Conservation (phyloP, 768 basidiomycete species). For the Tricholoma matsutake region DNA sequence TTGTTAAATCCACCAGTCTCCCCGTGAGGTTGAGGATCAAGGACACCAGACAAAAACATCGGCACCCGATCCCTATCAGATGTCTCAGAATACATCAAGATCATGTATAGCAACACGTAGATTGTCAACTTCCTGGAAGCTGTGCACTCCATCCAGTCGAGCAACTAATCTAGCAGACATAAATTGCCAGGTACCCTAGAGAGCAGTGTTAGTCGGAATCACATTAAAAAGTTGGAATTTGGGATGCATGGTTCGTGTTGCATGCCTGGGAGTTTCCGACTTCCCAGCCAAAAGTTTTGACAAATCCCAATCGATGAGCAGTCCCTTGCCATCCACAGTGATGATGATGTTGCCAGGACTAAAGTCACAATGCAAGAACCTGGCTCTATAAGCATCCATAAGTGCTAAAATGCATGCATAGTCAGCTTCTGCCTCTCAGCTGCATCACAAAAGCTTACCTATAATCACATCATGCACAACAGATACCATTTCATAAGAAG, state of each 20-base stretch:
- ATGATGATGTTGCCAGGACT: too few relatives aligned
- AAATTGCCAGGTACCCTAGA: too few relatives aligned
- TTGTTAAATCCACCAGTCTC: background rate
- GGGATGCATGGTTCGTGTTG: background rate
- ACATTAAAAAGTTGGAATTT: too few relatives aligned
- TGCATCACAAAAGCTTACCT: background rate
- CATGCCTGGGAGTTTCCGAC: background rate
- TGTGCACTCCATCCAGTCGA: too few relatives aligned
- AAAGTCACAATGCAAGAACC: background rate
- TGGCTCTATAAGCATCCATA: background rate
- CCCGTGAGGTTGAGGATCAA: background rate
- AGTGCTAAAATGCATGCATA: background rate
- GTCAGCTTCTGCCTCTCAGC: background rate
- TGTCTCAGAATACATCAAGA: too few relatives aligned
- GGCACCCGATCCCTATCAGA: background rate
- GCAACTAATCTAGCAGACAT: too few relatives aligned
- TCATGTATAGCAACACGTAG: too few relatives aligned
- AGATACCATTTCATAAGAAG: background rate
- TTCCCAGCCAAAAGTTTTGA: background rate
- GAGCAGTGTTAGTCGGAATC: too few relatives aligned
- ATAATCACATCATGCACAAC: too few relatives aligned
- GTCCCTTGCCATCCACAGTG: background rate
- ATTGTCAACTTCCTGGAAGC: too few relatives aligned
- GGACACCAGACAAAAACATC: background rate
- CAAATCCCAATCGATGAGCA: background rate